Conservation (phyloP, 176 grass and related monocot genomes). For the Aegilops umbellulata region DNA sequence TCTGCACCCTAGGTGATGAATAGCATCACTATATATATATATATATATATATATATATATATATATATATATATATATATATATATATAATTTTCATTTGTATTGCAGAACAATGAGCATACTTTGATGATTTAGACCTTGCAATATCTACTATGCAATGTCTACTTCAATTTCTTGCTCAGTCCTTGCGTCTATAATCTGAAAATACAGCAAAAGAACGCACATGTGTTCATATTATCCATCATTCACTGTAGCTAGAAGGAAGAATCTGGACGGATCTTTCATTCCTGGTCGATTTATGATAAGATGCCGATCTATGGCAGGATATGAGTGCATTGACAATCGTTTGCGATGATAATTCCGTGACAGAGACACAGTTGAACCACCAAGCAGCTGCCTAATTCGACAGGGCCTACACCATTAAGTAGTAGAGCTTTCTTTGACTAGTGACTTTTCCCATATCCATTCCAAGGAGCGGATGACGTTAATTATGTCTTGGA, state of each 20-base stretch:
- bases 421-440: neutral
- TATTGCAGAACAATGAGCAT: neutral
- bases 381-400: neutral
- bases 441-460: neutral
- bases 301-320: neutral
- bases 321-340: neutral
- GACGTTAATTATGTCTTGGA: neutral
- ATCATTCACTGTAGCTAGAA: neutral
- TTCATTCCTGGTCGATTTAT: neutral
- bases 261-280: neutral
- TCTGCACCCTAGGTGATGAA: no score
- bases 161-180: no score
- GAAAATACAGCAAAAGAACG: neutral
- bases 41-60: no score
- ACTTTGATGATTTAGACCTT: neutral
- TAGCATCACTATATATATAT: no score
- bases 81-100: neutral
- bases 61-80: no score
- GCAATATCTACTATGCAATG: neutral
- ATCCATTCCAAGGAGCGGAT: neutral
- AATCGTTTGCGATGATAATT: neutral
- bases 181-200: no score
- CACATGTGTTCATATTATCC: neutral
- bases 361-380: neutral
- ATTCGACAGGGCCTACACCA: neutral